These are phyloP conservation scores for Ceratocystis huliohia DNA, from an alignment of 2,329 filamentous ascomycete species.

Conservation along the genomic window DNA sequence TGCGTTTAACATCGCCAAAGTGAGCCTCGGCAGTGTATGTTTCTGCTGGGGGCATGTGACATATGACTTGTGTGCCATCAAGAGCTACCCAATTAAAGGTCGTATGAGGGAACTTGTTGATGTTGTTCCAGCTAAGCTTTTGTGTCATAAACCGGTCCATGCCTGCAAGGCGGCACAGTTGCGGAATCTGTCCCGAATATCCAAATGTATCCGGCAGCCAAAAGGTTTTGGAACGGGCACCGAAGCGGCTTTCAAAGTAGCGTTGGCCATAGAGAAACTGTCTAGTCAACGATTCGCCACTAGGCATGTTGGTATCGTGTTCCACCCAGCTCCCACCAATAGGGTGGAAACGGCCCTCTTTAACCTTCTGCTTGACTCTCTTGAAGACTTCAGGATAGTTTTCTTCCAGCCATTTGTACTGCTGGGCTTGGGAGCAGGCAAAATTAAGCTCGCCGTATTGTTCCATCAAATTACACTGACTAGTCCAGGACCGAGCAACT, in stretches of 20 bases:
- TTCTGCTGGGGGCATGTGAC: slow-evolving; percentile 92
- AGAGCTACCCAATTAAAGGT: slow-evolving; percentile 98
- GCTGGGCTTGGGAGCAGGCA: slow-evolving; percentile 84
- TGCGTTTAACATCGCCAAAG: slow-evolving; percentile 86
- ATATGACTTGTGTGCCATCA: slow-evolving; percentile 91
- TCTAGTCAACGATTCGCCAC: slow-evolving; percentile 82
- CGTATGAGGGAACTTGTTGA: slow-evolving; percentile 96
- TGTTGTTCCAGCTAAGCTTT: slow-evolving; percentile 99
- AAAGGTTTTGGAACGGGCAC: slow-evolving; percentile 77
- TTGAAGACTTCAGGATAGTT: slow-evolving; percentile 81
- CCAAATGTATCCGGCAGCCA: slow-evolving; percentile 98
- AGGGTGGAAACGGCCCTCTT: slow-evolving; percentile 80
- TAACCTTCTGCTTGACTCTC: slow-evolving; percentile 81
- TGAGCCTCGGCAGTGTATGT: slow-evolving; percentile 92
- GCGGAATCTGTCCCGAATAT: slow-evolving; percentile 88
- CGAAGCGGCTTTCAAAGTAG: slow-evolving; percentile 89
- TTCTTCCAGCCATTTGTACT: slow-evolving; percentile 93
- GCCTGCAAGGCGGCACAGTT: slow-evolving; percentile 82
- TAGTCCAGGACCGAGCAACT: slow-evolving; percentile 89
- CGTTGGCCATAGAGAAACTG: slow-evolving; percentile 94
- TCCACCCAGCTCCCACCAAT: slow-evolving; percentile 98
- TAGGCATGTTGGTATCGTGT: slow-evolving; percentile 95
- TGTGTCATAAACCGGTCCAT: slow-evolving; percentile 97
- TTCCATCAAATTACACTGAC: slow-evolving; percentile 90
- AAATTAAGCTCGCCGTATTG: slow-evolving; percentile 90